Percentiles rank a stretch among this genome's conserved stretches.
These are phyloP conservation scores for Aspergillus awamori DNA, from an alignment of 2,329 filamentous ascomycete genomes.

Conservation along the genomic window DNA sequence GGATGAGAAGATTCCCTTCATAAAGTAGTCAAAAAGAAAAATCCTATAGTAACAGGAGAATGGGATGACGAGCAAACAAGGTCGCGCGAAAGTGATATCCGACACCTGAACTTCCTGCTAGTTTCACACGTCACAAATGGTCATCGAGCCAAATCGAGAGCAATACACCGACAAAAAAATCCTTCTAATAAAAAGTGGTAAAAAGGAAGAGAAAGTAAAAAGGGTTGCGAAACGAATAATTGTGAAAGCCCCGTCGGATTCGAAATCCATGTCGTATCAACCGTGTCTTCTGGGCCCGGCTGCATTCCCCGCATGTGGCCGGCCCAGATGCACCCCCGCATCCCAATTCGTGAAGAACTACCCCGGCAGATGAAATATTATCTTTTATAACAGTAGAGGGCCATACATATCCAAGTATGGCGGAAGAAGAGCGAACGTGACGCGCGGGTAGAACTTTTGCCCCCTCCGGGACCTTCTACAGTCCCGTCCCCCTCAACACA, in stretches of 20 bases:
- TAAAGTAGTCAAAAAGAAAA: constrained; percentile 11
- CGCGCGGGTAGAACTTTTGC: constrained; percentile 3
- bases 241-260: constrained; percentile 9
- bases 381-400: constrained; percentile 15
- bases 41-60: constrained; percentile 24
- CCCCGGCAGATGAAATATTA: constrained; percentile 20
- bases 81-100: constrained; percentile 15
- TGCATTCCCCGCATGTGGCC: constrained; percentile 42
- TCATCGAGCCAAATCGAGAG: constrained; percentile 25
- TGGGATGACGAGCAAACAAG: constrained; percentile 13
- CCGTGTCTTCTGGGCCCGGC: constrained; percentile 27
- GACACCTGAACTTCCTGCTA: constrained; percentile 27
- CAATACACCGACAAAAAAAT: constrained; percentile 19
- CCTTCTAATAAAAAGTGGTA: not conserved
- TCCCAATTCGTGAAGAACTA: constrained; percentile 10
- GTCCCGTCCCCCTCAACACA: not conserved
- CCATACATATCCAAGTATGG: constrained; percentile 12
- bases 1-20: not conserved
- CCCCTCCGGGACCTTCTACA: not conserved
- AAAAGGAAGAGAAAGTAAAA: constrained; percentile 16
- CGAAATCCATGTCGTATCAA: constrained; percentile 19
- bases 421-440: not conserved
- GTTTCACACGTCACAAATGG: constrained; percentile 26
- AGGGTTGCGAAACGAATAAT: constrained; percentile 1
- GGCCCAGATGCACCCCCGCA: constrained; percentile 21